phyloP scores from a whole-genome alignment of 129 eudicot species.

The Scalesia atractyloides region DNA sequence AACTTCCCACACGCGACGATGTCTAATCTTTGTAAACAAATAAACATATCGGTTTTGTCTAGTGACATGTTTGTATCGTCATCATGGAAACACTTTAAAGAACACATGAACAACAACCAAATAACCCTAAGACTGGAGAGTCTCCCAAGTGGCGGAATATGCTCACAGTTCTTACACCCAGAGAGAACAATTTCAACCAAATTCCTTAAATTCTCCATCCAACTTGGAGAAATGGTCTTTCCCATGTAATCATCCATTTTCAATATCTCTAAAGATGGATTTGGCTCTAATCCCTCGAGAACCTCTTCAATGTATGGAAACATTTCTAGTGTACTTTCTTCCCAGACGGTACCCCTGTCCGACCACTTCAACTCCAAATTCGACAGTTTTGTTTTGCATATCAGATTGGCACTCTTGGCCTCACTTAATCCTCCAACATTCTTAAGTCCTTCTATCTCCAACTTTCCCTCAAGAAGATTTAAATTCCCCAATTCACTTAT shows the following conservation, averaged over 20 bases:
- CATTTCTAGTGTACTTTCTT: not conserved
- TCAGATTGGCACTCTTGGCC: slow-evolving; percentile 13
- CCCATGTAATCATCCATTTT: not conserved
- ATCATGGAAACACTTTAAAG: not conserved
- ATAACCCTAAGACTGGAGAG: slow-evolving; percentile 13
- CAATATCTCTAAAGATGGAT: not conserved
- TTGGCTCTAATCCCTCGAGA: slow-evolving; percentile 18
- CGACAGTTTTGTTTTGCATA: not conserved
- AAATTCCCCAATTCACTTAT: slow-evolving; percentile 7
- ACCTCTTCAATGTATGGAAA: not conserved
- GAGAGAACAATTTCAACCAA: not conserved
- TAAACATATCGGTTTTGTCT: not conserved
- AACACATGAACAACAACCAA: not conserved
- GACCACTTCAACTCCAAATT: not conserved
- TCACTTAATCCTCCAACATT: slow-evolving; percentile 12
- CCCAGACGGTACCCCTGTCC: not conserved
- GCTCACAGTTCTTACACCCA: not conserved
- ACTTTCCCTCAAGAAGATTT: slow-evolving; percentile 10
- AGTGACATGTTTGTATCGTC: not conserved
- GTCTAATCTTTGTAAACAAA: not conserved
- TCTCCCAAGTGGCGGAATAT: slow-evolving; percentile 22
- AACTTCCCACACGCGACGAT: not conserved
- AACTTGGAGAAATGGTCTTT: slow-evolving; percentile 4
- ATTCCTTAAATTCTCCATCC: slow-evolving; percentile 10
- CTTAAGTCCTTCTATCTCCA: not conserved